phyloP scores from a whole-genome alignment of 306 rosid genomes.

The Urtica urens region DNA sequence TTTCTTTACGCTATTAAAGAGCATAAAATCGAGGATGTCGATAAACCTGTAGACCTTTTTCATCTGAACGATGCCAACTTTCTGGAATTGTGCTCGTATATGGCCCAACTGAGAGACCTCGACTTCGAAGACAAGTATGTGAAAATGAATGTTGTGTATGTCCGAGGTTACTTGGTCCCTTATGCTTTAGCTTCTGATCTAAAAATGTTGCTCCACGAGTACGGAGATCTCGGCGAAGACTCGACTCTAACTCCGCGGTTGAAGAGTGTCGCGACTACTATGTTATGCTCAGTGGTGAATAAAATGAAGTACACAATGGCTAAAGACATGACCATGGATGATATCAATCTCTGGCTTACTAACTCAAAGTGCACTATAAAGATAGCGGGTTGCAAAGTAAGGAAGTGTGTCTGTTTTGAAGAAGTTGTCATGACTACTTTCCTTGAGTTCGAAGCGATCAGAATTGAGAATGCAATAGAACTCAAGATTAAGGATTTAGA shows the following conservation, averaged over 20 bases:
- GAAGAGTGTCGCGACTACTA: neutral
- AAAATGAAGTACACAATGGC: neutral
- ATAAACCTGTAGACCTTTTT: too few relatives aligned
- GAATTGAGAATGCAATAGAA: neutral
- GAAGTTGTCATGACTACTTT: neutral
- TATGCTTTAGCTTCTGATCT: neutral
- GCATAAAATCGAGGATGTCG: too few relatives aligned
- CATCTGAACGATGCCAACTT: neutral
- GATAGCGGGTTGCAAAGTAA: neutral
- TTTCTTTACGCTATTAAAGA: neutral
- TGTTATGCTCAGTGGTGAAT: neutral
- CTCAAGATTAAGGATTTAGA: neutral
- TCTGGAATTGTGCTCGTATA: neutral
- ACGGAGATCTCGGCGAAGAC: neutral
- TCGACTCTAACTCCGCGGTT: neutral
- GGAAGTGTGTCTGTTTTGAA: neutral
- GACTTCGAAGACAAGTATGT: neutral
- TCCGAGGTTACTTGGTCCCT: neutral
- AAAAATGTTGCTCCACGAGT: neutral
- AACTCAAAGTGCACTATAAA: neutral
- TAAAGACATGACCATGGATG: neutral
- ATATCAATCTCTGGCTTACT: neutral
- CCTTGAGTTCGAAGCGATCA: neutral
- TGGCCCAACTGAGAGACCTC: neutral
- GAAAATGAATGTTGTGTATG: neutral